Evolutionary conservation across 257 asterid species (phyloP), one percentile per base, ranked within the genome.

Genomic region (Solanum commersonii): DNA sequence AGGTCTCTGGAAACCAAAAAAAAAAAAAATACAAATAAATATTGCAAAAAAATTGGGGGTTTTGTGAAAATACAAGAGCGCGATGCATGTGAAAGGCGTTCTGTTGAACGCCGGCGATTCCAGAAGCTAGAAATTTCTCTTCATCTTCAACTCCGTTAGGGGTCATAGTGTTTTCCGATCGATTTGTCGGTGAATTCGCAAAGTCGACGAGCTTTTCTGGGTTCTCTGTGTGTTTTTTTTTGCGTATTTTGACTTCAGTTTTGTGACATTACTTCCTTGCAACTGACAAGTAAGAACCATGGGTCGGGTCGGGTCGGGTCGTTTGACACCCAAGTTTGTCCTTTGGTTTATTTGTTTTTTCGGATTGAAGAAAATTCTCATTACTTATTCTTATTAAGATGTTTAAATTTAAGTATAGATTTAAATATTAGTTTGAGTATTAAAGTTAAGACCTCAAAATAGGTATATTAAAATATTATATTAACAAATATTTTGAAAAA

Each of bases 1-100:
- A 93, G 95, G 93, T 88, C 85, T 42, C 88, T 22, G 68, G 2
- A 79, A 16, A 44, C 84, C 27, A 2, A 70, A n/a, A 46, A 14
- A 44, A 40, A 38, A 11, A 52, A 2, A 71, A 71, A 31, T 8
- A 33, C 25, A 33, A 4, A 23, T 33, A 33, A 15, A 8, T 72
- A 20, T 13, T 5, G 18, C 5, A 16, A 31, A 27, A 38, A 42
- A 11, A 20, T 16, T 23, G n/a, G 31, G 67, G 88, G 31, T 27
- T 49, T 33, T 27, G 71, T 20, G 38, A 73, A 86, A 71, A 82
- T 97, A 97, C 99, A 90, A 97, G 95, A 52, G 99, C 99, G 37
- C 98, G 99, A 93, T 97, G 99, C 99, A 97, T 97, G 93, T 93
- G 90, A 88, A 95, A 97, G 86, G 99, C 99, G 91, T 97, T 97